Evolutionary conservation across 352 stramenopile genomes (phyloP), one percentile per base, ranked within the genome.

Genomic region (Phytophthora litchii): DNA sequence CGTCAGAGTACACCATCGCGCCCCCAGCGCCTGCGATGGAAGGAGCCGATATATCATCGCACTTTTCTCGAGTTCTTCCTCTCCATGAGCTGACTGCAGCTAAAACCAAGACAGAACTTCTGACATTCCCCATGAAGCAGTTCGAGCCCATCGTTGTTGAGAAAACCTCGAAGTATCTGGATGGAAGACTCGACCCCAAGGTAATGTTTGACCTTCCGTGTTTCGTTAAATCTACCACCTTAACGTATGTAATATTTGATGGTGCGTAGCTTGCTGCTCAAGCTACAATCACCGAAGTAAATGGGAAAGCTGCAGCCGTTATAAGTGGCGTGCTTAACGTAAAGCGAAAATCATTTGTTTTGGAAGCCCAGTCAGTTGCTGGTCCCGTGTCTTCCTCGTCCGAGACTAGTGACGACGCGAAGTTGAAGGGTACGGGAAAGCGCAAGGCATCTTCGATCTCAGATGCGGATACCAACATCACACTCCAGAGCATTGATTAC

Each of bases 91-190:
- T 95, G 23, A 86, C 81, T 17, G 57, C 74, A 0, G 72, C 79
- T n/a, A 91, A 86, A 48, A 59, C 73, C 8, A 92, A 92, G 62
- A 80, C 65, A 3, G 85, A 94, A 47, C 55, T 89, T 17, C 66
- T 82, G n/a, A 94, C 82, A 1, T 58, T 91, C 16, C 60, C 80
- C 4, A 89, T 94, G 64, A 83, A 84, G 32, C 49, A 40, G n/a
- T 84, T 95, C 10, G 76, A 90, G 25, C 80, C 87, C 0, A 76
- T 93, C 34, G 42, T 81, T 21, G 65, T 95, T 1, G 81, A 90
- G 36, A 90, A 90, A 44, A 47, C 78, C 4, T 78, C 80, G 7
- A 95, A 95, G 48, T 94, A 94, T 65, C 74, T 95, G n/a, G 84
- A 93, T 54, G 87, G 85, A 35, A 76, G 76, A 41, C 73, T 95